phyloP scores from a whole-genome alignment of 192 early-diverging fungal genomes.

The Coemansia sp. region DNA sequence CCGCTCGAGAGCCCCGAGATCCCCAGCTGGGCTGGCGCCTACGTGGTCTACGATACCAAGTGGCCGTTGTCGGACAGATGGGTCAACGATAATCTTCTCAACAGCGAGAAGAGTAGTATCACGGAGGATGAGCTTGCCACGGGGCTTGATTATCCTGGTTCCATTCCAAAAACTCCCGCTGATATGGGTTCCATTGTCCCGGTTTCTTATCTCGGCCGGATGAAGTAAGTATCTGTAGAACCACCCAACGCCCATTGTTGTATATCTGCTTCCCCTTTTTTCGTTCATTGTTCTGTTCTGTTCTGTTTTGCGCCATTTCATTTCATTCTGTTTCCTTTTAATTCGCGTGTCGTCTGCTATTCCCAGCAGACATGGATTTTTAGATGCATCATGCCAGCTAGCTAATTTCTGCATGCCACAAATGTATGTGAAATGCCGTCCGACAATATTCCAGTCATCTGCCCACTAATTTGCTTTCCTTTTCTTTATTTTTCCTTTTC shows the following conservation, averaged over 20 bases:
- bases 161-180: constrained; percentile 27
- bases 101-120: constrained; percentile 6
- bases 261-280: background rate
- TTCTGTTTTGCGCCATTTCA: background rate
- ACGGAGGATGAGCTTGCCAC: constrained; percentile 32
- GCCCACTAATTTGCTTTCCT: constrained; percentile 5
- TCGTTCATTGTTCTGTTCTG: constrained; percentile 1
- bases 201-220: constrained; percentile 47
- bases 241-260: background rate
- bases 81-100: constrained; percentile 20
- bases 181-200: constrained; percentile 39
- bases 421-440: no score
- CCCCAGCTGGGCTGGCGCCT: constrained; percentile 42
- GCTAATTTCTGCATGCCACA: constrained; percentile 6
- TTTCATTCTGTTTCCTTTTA: background rate
- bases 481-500: background rate
- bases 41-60: constrained; percentile 33
- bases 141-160: constrained; percentile 47
- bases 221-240: constrained; percentile 33
- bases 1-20: constrained; percentile 36
- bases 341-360: background rate
- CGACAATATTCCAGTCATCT: background rate
- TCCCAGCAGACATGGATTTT: no score
- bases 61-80: constrained; percentile 32
- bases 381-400: background rate